phyloP scores from a whole-genome alignment of 2,329 filamentous ascomycete species.

The Ophiostoma tasmaniense region DNA sequence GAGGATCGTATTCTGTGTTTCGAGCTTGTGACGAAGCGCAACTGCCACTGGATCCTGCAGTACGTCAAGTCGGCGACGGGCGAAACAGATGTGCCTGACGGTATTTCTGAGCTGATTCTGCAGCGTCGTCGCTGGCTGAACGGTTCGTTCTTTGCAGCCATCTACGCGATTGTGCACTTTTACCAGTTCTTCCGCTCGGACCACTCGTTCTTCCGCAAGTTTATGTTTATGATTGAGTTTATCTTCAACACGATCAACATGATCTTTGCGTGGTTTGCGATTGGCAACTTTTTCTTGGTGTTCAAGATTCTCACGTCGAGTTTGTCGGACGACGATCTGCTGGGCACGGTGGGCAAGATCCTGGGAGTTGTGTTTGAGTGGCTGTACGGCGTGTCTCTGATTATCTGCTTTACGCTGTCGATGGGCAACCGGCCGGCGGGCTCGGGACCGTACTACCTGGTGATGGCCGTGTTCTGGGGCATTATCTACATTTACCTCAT shows the following conservation, averaged over 20 bases:
- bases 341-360: constrained; percentile 69
- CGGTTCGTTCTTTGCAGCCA: constrained; percentile 93
- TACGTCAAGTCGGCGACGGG: constrained; percentile 97
- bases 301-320: constrained; percentile 94
- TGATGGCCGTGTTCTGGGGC: constrained; percentile 98
- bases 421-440: constrained; percentile 92
- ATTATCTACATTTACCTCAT: constrained; percentile 91
- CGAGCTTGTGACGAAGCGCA: constrained; percentile 88
- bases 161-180: constrained; percentile 91
- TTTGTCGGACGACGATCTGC: constrained; percentile 57
- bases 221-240: constrained; percentile 88
- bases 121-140: constrained; percentile 97
- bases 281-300: constrained; percentile 98
- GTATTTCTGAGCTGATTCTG: constrained; percentile 87
- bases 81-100: constrained; percentile 93
- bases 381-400: constrained; percentile 84
- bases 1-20: constrained; percentile 97
- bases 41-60: constrained; percentile 93
- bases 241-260: constrained; percentile 91
- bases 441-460: constrained; percentile 87
- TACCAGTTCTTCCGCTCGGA: constrained; percentile 93
- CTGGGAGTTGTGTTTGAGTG: constrained; percentile 90
- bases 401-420: constrained; percentile 90
- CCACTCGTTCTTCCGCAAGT: constrained; percentile 77
- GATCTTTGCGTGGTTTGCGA: constrained; percentile 97